Base-by-base conservation (phyloP, 106 monocot genomes). In the Phalaenopsis equestris region DNA sequence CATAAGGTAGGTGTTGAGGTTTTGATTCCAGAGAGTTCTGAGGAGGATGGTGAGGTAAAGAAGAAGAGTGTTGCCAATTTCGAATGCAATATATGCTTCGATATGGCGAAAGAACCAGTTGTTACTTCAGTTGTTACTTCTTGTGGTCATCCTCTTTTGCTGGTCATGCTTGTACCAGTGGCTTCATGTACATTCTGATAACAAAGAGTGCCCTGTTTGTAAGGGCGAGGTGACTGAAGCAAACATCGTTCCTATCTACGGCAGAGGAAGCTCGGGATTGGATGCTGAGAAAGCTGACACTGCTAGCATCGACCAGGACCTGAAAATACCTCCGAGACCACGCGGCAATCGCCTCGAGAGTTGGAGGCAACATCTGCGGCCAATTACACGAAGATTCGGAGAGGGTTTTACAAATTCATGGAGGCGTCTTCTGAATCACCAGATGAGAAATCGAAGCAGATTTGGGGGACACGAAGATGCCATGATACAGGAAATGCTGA, bases 101-200 rank as follows among this genome's bases (percentile, higher is more conserved):
- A 96, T 41, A 79, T 91, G 77, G 91, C 96, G 1, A 79, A 81
- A 2, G 93, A 93, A 16, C 96, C 96, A 5, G 96, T 93, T 67
- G 93, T 96, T 55, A 96, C 93, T 15, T 93, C 96, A 5, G 96
- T 93, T 67, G 93, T 96, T 55, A 96, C 93, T 15, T 93, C 93
- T 2, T 96, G 96, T 2, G 96, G 96, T 1, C 96, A 96, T 85
- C 73, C 73, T 96, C 55, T 96, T 96, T 64, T 96, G 96, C 72
- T 96, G 96, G 96, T 86, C 93, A 3, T 96, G 95, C 48, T 83
- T 96, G 85, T 96, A 96, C 47, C 96, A 90, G 41, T 96, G 96
- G 96, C 82, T 96, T 41, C 84, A 96, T 79, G 72, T 90, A 12
- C 89, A 96, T 75, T 85, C 83, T 42, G 86, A 80, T 38, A 83